These are phyloP conservation scores for Fomitopsis pinicola DNA, from an alignment of 1,284 basidiomycete genomes.

Conservation along the genomic window DNA sequence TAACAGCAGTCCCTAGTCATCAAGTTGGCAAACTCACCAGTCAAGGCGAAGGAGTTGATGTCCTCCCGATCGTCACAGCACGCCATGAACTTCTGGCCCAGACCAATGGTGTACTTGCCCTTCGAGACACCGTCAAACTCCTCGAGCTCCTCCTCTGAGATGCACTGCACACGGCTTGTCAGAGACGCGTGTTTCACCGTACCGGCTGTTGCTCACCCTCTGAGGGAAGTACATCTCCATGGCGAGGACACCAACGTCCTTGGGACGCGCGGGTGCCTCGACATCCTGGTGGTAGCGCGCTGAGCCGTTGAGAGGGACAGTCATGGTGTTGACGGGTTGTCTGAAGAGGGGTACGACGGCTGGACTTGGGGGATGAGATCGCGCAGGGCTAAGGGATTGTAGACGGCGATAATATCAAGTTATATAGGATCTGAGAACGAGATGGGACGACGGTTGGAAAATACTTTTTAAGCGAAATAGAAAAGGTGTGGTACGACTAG, in stretches of 20 bases:
- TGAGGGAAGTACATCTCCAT: constrained; percentile 94
- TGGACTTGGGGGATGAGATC: constrained; percentile 3
- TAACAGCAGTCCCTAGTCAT: neutral
- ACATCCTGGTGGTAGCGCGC: constrained; percentile 20
- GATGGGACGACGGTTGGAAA: constrained; percentile 21
- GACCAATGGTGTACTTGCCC: constrained; percentile 99
- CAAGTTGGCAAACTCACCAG: constrained; percentile 54
- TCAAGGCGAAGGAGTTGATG: constrained; percentile 97
- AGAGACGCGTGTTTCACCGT: constrained; percentile 16
- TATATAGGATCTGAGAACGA: constrained; percentile 15
- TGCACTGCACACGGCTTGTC: constrained; percentile 53
- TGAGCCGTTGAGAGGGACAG: constrained; percentile 26
- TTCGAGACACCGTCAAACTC: constrained; percentile 93
- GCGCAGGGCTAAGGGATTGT: constrained; percentile 1
- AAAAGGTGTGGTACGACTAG: constrained; percentile 7
- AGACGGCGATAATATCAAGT: constrained; percentile 1
- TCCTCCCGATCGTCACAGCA: constrained; percentile 97
- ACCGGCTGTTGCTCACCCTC: constrained; percentile 53
- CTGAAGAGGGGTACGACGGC: neutral
- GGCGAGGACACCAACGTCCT: constrained; percentile 89
- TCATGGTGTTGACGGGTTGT: constrained; percentile 19
- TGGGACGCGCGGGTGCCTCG: constrained; percentile 54
- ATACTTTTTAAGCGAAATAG: constrained; percentile 12
- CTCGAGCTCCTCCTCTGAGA: constrained; percentile 94
- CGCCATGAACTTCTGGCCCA: constrained; percentile 98